A percentile compares a stretch with the other conserved stretches of the same genome.
Evolutionary conservation across 108 stramenopile genomes (phyloP).

Genomic region (Pseudonitzschia delicatissima): DNA sequence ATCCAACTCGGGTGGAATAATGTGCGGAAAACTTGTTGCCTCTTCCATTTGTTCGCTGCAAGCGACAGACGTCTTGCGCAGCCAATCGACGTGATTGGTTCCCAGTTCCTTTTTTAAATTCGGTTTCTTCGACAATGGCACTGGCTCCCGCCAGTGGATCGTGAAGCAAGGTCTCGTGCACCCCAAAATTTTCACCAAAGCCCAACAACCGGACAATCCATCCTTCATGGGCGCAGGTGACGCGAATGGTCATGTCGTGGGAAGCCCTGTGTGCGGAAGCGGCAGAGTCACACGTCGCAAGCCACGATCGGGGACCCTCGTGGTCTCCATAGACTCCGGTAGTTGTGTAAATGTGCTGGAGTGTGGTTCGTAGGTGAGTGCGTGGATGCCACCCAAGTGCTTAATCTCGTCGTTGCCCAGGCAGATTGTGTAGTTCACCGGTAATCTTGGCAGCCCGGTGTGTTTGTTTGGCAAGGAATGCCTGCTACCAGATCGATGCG

Average conservation of each 20-base stretch:
- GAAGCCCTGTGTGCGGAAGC: conserved; percentile 60
- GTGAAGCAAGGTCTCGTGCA: conserved; percentile 52
- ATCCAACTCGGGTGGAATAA: conserved; percentile 56
- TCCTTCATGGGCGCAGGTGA: conserved; percentile 46
- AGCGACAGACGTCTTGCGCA: conserved; percentile 14
- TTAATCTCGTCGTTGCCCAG: conserved; percentile 7
- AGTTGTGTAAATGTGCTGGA: conserved; percentile 79
- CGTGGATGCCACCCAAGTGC: conserved; percentile 53
- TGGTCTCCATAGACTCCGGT: conserved; percentile 75
- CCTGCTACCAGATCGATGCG: conserved; percentile 40
- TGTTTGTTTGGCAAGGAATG: conserved; percentile 22
- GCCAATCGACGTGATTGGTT: conserved; percentile 35
- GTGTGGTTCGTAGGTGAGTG: conserved; percentile 30
- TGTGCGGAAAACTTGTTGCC: conserved; percentile 35
- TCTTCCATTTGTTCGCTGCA: background rate
- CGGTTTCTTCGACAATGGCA: conserved; percentile 6
- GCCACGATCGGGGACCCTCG: conserved; percentile 79
- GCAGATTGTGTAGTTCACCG: conserved; percentile 38
- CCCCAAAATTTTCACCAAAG: conserved; percentile 78
- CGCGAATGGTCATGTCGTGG: conserved; percentile 58
- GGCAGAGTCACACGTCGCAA: conserved; percentile 82
- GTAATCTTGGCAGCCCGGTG: conserved; percentile 36
- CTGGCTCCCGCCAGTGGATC: conserved; percentile 13
- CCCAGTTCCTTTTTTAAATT: conserved; percentile 39
- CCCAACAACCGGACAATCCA: conserved; percentile 64